These are phyloP conservation scores for Stylosanthes scabra DNA, from an alignment of 331 rosid species.

Conservation along the genomic window DNA sequence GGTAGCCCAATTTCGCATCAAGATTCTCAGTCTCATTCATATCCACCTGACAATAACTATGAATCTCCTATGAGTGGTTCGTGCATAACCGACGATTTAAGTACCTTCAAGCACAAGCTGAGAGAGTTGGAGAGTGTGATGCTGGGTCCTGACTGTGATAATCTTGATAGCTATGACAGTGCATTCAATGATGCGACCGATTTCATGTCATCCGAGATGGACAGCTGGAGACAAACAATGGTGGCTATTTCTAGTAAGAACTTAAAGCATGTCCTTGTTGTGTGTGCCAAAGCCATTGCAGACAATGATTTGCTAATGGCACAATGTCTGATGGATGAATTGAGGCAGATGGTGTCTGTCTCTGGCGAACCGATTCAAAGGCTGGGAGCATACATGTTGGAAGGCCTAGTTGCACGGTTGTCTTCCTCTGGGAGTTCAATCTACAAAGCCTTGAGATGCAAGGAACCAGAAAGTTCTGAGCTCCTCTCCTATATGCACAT, in stretches of 20 bases:
- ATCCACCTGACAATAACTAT: constrained; percentile 59
- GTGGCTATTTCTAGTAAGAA: constrained; percentile 66
- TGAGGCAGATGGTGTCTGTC: constrained; percentile 86
- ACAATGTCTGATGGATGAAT: constrained; percentile 77
- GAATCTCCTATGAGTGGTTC: constrained; percentile 82
- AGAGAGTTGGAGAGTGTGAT: constrained; percentile 84
- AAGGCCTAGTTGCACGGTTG: constrained; percentile 84
- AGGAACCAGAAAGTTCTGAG: constrained; percentile 79
- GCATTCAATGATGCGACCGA: constrained; percentile 49
- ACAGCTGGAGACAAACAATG: constrained; percentile 79
- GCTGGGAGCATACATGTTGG: constrained; percentile 97
- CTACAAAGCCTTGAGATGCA: constrained; percentile 78
- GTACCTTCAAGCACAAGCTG: constrained; percentile 77
- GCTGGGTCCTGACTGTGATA: constrained; percentile 84
- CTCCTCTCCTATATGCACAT: constrained; percentile 89
- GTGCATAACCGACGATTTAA: constrained; percentile 71
- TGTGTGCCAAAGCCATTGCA: constrained; percentile 79
- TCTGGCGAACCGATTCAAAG: constrained; percentile 95
- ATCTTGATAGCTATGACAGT: constrained; percentile 59
- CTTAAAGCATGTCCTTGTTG: constrained; percentile 69
- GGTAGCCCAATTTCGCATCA: constrained; percentile 80
- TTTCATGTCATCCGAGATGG: constrained; percentile 56
- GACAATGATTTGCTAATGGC: constrained; percentile 75
- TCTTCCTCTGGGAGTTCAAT: constrained; percentile 78
- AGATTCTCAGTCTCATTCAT: constrained; percentile 61